These are phyloP conservation scores for Penicillium aurantiogriseum DNA, from an alignment of 2,329 filamentous ascomycete genomes.

Conservation along the genomic window DNA sequence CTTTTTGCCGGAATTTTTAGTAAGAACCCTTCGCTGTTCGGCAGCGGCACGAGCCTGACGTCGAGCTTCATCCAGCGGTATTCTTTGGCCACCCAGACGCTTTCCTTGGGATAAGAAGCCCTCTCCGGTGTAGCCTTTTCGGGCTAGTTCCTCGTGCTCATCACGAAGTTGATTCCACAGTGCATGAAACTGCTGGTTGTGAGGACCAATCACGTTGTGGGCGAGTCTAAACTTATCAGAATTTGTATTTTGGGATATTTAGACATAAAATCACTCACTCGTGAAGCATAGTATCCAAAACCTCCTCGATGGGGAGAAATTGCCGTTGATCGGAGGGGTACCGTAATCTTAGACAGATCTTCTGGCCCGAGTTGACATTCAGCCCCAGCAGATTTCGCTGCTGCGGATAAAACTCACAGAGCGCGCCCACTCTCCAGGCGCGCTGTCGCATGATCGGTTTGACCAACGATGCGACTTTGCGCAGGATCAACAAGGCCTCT, in stretches of 20 bases:
- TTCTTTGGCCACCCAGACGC: conserved; percentile 64
- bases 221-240: conserved; percentile 53
- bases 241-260: background rate
- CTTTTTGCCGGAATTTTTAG: conserved; percentile 65
- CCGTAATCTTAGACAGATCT: conserved; percentile 79
- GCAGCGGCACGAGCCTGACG: conserved; percentile 71
- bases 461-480: conserved; percentile 80
- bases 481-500: conserved; percentile 62
- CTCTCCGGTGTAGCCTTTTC: conserved; percentile 87
- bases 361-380: conserved; percentile 73
- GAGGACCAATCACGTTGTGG: conserved; percentile 82
- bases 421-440: conserved; percentile 72
- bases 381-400: conserved; percentile 74
- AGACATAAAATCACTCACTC: conserved; percentile 52
- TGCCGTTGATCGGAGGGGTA: conserved; percentile 70
- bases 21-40: conserved; percentile 63
- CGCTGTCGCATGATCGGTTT: conserved; percentile 93
- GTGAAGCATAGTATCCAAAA: conserved; percentile 90
- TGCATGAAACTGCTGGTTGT: conserved; percentile 77
- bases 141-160: conserved; percentile 71
- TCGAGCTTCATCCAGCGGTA: conserved; percentile 71
- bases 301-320: conserved; percentile 76
- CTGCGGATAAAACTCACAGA: conserved; percentile 82
- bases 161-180: conserved; percentile 88
- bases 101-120: conserved; percentile 77